A percentile compares a stretch with the other conserved stretches of the same genome.
These are phyloP conservation scores for Coniferiporia weirii DNA, from an alignment of 1,284 basidiomycete species.

Conservation along the genomic window DNA sequence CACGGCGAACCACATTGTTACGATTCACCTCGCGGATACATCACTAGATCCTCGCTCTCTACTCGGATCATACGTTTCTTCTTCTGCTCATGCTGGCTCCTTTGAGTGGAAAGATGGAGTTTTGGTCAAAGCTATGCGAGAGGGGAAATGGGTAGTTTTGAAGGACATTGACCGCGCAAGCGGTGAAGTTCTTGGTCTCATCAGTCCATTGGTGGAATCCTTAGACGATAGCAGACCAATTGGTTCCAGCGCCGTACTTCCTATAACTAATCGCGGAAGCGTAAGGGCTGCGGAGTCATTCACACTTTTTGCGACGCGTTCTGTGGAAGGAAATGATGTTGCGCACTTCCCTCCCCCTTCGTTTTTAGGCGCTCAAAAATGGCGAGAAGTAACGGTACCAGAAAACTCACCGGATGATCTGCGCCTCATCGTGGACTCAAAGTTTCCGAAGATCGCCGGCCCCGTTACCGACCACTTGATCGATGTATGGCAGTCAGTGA, in stretches of 20 bases:
- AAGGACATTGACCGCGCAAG: slow-evolving; percentile 91
- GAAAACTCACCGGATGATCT: slow-evolving; percentile 66
- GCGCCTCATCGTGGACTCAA: slow-evolving; percentile 57
- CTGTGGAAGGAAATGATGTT: slow-evolving; percentile 41
- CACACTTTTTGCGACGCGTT: slow-evolving; percentile 78
- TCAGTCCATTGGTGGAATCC: slow-evolving; percentile 81
- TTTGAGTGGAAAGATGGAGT: slow-evolving; percentile 98
- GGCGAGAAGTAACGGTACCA: slow-evolving; percentile 62
- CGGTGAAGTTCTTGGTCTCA: slow-evolving; percentile 78
- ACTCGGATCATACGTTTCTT: slow-evolving; percentile 92
- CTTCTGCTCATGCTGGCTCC: slow-evolving; percentile 76
- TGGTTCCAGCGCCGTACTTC: slow-evolving; percentile 66
- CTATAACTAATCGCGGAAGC: slow-evolving; percentile 62
- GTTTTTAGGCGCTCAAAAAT: slow-evolving; percentile 83
- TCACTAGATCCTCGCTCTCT: slow-evolving; percentile 93
- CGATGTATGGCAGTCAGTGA: slow-evolving; percentile 56
- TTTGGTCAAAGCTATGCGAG: slow-evolving; percentile 83
- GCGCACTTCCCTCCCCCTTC: slow-evolving; percentile 46
- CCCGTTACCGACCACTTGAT: slow-evolving; percentile 47
- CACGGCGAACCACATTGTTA: slow-evolving; percentile 60
- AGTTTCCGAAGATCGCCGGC: slow-evolving; percentile 59
- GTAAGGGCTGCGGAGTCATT: slow-evolving; percentile 74
- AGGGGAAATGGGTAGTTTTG: slow-evolving; percentile 92
- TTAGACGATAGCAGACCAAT: slow-evolving; percentile 71
- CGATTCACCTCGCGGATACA: slow-evolving; percentile 89